phyloP scores from a whole-genome alignment of 495 filamentous ascomycete genomes.

The Podospora bellae-mahoneyi region DNA sequence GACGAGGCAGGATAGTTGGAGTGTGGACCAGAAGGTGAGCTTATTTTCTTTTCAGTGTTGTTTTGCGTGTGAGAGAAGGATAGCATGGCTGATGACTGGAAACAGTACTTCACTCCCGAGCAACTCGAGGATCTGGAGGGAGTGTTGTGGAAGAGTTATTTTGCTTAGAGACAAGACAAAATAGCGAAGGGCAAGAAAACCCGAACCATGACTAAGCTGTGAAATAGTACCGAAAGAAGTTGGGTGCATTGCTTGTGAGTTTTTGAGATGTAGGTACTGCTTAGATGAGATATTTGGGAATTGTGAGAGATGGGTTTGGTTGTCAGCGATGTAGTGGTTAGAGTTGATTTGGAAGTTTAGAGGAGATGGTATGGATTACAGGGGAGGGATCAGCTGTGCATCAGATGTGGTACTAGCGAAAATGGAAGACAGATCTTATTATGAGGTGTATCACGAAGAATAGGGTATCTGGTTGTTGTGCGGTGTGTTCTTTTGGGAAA shows the following conservation, averaged over 20 bases:
- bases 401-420: too few relatives aligned
- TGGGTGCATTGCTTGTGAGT: neutral
- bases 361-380: too few relatives aligned
- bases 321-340: neutral
- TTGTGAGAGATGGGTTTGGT: neutral
- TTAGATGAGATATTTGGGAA: neutral
- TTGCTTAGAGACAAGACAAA: slow-evolving; percentile 55
- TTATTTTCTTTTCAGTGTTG: neutral
- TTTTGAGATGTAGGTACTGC: neutral
- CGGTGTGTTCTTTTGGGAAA: too few relatives aligned
- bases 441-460: too few relatives aligned
- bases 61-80: neutral
- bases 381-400: too few relatives aligned
- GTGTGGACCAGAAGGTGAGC: slow-evolving; percentile 90
- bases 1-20: slow-evolving; percentile 98
- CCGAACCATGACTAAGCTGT: too few relatives aligned
- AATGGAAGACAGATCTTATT: too few relatives aligned
- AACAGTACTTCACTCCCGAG: slow-evolving; percentile 82
- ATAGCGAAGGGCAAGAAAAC: too few relatives aligned
- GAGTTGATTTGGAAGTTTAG: neutral
- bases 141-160: slow-evolving; percentile 99
- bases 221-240: too few relatives aligned
- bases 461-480: too few relatives aligned
- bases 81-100: neutral
- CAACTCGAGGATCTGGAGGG: slow-evolving; percentile 94